Base-by-base conservation (phyloP, 1,139 yeast species). In the Protomyces inouyei region DNA sequence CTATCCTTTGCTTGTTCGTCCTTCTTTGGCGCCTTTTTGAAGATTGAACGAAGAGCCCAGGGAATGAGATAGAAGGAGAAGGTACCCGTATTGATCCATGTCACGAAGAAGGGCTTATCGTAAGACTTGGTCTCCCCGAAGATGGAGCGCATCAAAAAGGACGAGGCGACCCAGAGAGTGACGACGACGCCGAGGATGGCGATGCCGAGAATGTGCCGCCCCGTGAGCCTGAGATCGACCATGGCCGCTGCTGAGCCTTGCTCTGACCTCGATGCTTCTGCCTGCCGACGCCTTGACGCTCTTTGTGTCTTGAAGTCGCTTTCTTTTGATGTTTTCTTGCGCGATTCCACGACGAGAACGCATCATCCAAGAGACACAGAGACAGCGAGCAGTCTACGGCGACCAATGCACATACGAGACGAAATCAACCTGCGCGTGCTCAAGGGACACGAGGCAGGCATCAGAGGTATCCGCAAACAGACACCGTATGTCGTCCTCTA, bases 71-170 rank as follows among this genome's bases (percentile, higher is more conserved):
- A 93, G 64, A 93, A 78, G 12, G 84, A 79, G 73, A 93, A 93
- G 28, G 95, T 83, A 5, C 92, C 86, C 0, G 98, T 92, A 76
- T 92, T 93, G 68, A 92, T 75, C 77, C 92, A 93, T 0, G 98
- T 93, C 70, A 93, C 88, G 69, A 92, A 83, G 73, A 90, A 92
- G n/a, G 98, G 98, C 75, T 93, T 93, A 60, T 91, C 77, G 74
- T 91, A 93, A 37, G 80, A 78, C 67, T 82, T 83, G 48, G 37
- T 38, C 61, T 35, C 65, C 38, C 64, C 60, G 38, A 64, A 65
- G 65, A 57, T 65, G 52, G 54, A 67, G 63, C 69, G 63, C 61
- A 61, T 64, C 32, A 69, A 64, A 53, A 69, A 69, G 45, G 72
- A 70, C 5, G 72, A 69, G 2, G 67, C 61, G 25, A 69, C 69